phyloP scores from a whole-genome alignment of 441 rosid species.

The Eruca vesicaria region DNA sequence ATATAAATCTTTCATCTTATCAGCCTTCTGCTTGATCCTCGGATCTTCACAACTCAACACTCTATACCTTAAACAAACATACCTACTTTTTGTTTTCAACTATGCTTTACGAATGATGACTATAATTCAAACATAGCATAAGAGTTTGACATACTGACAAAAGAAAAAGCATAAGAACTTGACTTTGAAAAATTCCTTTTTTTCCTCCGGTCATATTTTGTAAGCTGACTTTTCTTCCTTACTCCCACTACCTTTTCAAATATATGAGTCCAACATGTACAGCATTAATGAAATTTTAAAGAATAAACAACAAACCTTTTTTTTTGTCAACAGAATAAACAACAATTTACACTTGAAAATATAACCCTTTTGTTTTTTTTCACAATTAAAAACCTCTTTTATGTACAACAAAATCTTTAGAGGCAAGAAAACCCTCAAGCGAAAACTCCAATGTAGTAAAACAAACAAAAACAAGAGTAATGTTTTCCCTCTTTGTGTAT shows the following conservation, averaged over 20 bases:
- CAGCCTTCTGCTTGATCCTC: neutral
- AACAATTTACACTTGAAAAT: neutral
- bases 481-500: neutral
- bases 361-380: neutral
- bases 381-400: slow-evolving; percentile 1
- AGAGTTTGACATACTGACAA: slow-evolving; percentile 14
- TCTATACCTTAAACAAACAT: neutral
- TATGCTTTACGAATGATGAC: neutral
- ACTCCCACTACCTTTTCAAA: neutral
- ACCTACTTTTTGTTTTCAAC: neutral
- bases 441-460: neutral
- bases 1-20: too few relatives aligned
- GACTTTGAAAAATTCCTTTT: slow-evolving; percentile 6
- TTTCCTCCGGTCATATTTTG: slow-evolving; percentile 20
- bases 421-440: slow-evolving; percentile 5
- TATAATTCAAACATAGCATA: neutral
- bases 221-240: neutral
- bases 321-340: neutral
- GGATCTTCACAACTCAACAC: neutral
- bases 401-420: slow-evolving; percentile 25
- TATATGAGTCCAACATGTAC: neutral
- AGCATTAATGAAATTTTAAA: slow-evolving; percentile 6
- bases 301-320: neutral
- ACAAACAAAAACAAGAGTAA: slow-evolving; percentile 6
- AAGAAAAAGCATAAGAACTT: neutral